Evolutionary conservation across 495 filamentous ascomycete species (phyloP).

Genomic region (Chaetomidium leptoderma): DNA sequence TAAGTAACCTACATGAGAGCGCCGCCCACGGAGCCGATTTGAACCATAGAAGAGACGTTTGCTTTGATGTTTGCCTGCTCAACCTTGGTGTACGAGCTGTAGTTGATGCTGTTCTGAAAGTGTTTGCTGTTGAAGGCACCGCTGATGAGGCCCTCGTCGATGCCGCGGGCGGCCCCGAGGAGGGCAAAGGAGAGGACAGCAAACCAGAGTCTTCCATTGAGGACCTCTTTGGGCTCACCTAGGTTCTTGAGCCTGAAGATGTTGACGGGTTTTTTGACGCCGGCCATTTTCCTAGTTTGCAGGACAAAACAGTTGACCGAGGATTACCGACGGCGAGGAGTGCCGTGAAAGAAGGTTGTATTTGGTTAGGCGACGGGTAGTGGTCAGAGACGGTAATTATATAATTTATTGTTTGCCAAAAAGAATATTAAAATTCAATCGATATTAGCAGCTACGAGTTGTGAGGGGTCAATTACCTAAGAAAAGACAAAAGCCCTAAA

Average conservation of each 20-base stretch:
- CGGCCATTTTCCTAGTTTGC: constrained; percentile 46
- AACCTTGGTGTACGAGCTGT: constrained; percentile 48
- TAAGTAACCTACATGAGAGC: constrained; percentile 51
- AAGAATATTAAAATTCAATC: too few relatives aligned
- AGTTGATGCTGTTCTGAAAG: constrained; percentile 58
- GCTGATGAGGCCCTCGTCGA: constrained; percentile 71
- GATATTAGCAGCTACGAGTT: too few relatives aligned
- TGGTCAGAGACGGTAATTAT: too few relatives aligned
- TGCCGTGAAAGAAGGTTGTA: not conserved
- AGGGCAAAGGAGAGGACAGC: constrained; percentile 64
- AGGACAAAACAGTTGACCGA: not conserved
- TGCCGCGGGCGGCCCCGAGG: constrained; percentile 63
- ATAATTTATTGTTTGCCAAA: too few relatives aligned
- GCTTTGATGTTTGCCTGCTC: constrained; percentile 59
- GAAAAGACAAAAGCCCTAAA: too few relatives aligned
- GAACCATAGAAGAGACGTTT: constrained; percentile 70
- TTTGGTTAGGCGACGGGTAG: too few relatives aligned
- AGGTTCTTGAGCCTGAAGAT: constrained; percentile 56
- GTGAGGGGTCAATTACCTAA: too few relatives aligned
- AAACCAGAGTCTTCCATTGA: constrained; percentile 64
- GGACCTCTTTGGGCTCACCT: constrained; percentile 53
- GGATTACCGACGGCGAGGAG: not conserved
- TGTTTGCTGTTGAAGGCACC: constrained; percentile 60
- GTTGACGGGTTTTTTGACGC: constrained; percentile 62
- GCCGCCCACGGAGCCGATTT: constrained; percentile 62